phyloP scores from a whole-genome alignment of 106 monocot species.

The Gastrodia elata region DNA sequence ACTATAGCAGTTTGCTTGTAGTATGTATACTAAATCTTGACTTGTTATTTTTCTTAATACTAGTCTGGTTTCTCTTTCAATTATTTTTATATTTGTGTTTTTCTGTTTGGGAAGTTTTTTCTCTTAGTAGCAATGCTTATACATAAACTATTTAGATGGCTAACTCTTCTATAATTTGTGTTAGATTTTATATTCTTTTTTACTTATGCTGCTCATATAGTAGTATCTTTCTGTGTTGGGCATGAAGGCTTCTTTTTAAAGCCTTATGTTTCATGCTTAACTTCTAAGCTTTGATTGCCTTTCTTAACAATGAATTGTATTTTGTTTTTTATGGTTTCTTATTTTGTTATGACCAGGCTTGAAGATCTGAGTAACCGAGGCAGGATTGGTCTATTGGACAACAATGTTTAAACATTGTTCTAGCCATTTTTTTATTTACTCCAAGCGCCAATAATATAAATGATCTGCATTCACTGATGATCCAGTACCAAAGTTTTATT shows the following conservation, averaged over 20 bases:
- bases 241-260: neutral
- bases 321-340: neutral
- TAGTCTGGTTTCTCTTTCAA: neutral
- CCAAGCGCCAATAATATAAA: too few species aligned
- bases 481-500: too few species aligned
- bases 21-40: constrained; percentile 20
- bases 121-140: neutral
- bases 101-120: neutral
- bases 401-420: too few species aligned
- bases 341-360: too few species aligned
- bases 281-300: neutral
- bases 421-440: too few species aligned
- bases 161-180: neutral
- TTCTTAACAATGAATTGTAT: neutral
- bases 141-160: neutral
- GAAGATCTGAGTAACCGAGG: too few species aligned
- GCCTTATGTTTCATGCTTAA: neutral
- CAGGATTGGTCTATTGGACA: too few species aligned
- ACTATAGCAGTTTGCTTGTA: constrained; percentile 74
- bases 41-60: neutral
- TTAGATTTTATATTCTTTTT: neutral
- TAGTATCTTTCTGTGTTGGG: neutral
- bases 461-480: too few species aligned
- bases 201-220: neutral
- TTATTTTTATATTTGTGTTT: neutral